These are phyloP conservation scores for Ganoderma sp. DNA, from an alignment of 1,284 basidiomycete species.

Conservation along the genomic window DNA sequence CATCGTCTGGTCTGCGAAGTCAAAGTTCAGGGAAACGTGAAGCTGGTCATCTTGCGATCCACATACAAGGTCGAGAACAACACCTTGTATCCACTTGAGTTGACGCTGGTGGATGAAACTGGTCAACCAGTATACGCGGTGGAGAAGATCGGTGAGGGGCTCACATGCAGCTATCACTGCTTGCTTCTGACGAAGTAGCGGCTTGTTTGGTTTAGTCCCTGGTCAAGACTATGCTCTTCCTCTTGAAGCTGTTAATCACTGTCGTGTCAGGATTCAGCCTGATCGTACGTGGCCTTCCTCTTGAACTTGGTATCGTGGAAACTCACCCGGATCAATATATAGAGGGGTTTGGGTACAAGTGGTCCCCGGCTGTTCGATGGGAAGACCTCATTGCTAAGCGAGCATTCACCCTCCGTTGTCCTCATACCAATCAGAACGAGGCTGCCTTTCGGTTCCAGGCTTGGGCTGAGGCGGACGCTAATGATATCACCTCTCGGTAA, in stretches of 20 bases:
- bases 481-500: slow-evolving; percentile 67
- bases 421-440: slow-evolving; percentile 82
- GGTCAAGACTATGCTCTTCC: slow-evolving; percentile 92
- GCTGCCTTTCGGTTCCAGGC: slow-evolving; percentile 96
- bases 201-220: slow-evolving; percentile 56
- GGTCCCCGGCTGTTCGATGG: slow-evolving; percentile 91
- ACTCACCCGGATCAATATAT: slow-evolving; percentile 41
- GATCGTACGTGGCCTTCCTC: slow-evolving; percentile 69
- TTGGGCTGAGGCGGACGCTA: slow-evolving; percentile 83
- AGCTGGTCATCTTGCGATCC: slow-evolving; percentile 93
- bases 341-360: slow-evolving; percentile 96
- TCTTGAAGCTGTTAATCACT: slow-evolving; percentile 88
- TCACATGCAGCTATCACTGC: slow-evolving; percentile 11
- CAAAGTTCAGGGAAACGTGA: slow-evolving; percentile 91
- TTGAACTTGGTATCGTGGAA: slow-evolving; percentile 11
- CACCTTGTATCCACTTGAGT: slow-evolving; percentile 92
- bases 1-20: slow-evolving; percentile 92
- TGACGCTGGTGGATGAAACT: slow-evolving; percentile 87
- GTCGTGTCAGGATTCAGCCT: slow-evolving; percentile 87
- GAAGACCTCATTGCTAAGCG: slow-evolving; percentile 87
- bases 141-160: slow-evolving; percentile 79
- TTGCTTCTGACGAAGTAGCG: slow-evolving; percentile 3
- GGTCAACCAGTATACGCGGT: slow-evolving; percentile 84
- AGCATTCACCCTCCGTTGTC: slow-evolving; percentile 85
- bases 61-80: slow-evolving; percentile 93